A percentile compares a stretch with the other conserved stretches of the same genome.
Conservation (phyloP, 169 alveolate species). For the Cryptosporidium ubiquitum region DNA sequence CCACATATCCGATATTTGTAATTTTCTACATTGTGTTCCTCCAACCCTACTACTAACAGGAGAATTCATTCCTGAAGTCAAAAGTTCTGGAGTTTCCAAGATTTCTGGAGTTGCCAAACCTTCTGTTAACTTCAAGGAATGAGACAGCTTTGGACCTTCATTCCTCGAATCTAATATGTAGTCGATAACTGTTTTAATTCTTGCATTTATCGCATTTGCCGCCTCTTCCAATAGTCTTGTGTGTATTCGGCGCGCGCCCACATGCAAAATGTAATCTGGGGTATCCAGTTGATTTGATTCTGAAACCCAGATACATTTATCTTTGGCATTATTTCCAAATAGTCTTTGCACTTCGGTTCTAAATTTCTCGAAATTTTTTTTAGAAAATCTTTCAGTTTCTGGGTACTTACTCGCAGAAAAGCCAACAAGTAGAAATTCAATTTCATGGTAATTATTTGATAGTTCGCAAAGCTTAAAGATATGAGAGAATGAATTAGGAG, state of each 20-base stretch:
- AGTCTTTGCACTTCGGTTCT: conserved; percentile 46
- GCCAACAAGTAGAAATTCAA: conserved; percentile 22
- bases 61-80: conserved; percentile 9
- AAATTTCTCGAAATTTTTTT: conserved; percentile 50
- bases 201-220: conserved; percentile 15
- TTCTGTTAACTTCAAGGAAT: conserved; percentile 7
- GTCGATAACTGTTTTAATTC: conserved; percentile 56
- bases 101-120: background rate
- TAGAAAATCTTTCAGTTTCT: conserved; percentile 51
- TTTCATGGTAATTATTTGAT: background rate
- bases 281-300: conserved; percentile 6
- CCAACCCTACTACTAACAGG: conserved; percentile 6
- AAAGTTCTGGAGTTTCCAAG: conserved; percentile 14
- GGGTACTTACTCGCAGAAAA: conserved; percentile 16
- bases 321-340: conserved; percentile 36
- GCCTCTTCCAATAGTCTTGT: conserved; percentile 18
- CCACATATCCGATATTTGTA: conserved; percentile 65
- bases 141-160: conserved; percentile 62
- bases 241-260: background rate
- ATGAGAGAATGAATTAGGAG: background rate
- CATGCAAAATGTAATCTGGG: background rate
- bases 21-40: conserved; percentile 63
- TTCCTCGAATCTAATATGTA: background rate
- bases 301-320: conserved; percentile 54
- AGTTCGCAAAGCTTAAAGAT: conserved; percentile 21